Evolutionary conservation across 805 yeast genomes (phyloP), one percentile per base, ranked within the genome.

Genomic region (Candida orba): DNA sequence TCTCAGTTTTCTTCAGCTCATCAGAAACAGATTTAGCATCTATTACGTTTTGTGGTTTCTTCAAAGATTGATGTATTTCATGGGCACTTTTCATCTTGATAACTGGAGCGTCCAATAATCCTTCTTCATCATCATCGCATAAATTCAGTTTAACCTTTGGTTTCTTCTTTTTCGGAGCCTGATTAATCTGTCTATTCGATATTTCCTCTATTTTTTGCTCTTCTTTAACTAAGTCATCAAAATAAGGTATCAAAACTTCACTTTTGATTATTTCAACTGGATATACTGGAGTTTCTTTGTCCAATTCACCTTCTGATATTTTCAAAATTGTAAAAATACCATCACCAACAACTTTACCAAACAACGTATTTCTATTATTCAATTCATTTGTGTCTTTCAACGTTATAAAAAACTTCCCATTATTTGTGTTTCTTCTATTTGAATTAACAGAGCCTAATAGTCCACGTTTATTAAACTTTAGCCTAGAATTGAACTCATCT

Each of bases 291-390:
- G 56, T 52, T 25, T 64, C 69, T 5, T 58, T 68, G 25, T 66
- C 67, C 36, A 70, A 43, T 49, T 78, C 83, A 13, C 72, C 65
- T 34, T 73, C 75, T 4, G 67, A 57, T 6, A 82, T 78, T 38
- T 67, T 65, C 31, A 73, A 58, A 13, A 78, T 72, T 27, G 67
- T 74, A 61, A 69, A 84, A 5, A 78, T 67, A 0, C 81, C 65
- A 30, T 75, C 75, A 4, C 78, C 85, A 3, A 71, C 71, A 13
- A 81, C 64, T 46, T 75, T 72, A 3, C 90, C 91, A 50, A 82
- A 68, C 20, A 78, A 52, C 13, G 78, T 68, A 48, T 65, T 58
- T 41, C 61, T 65, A 25, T 67, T 61, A 48, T 69, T 66, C 42
- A 71, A 63, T 34, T 69, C 71, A 7, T 75, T 73, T 12, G 72